Base-by-base conservation (phyloP, 169 alveolate genomes). In the Eimeria acervulina region DNA sequence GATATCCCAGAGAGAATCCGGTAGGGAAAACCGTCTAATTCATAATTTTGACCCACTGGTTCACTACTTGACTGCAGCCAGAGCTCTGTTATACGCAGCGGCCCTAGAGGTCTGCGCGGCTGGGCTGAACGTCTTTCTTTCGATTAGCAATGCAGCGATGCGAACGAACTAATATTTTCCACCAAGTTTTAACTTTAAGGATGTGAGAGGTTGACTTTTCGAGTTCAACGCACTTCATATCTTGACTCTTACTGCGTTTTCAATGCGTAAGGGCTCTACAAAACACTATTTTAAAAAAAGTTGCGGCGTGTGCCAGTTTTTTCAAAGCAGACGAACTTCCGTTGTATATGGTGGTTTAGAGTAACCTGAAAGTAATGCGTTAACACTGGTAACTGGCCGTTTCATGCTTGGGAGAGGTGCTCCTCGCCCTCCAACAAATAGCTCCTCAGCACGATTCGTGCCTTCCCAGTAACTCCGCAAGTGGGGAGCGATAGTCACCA, bases 31-130 rank as follows among this genome's bases (percentile, higher is more conserved):
- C 83, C 51, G 83, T 72, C 52, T 36, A 31, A 12, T 15, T 68
- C 80, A 10, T 72, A 72, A 26, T 26, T 26, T 44, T 80, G 12
- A 28, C 44, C 47, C 68, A 7, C 26, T 47, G 40, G 66, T 26
- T 80, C 83, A 36, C 83, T 72, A 72, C 52, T 72, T 72, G 78
- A 28, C 44, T 52, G 44, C 90, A 80, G 38, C 68, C 26, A n/a
- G 38, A 42, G 68, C 66, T 44, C 40, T 80, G 90, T n/a, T 44
- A 17, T 80, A 44, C 47, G 90, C 90, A 80, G 90, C 90, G 66
- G 42, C 90, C 90, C 90, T n/a, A 44, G 90, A 40, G 66, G 90
- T 80, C 90, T 80, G 90, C 66, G 90, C 70, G 90, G 70, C 47
- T 80, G 47, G 90, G n/a, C 44, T 42, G 66, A 42, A 31, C 47